Base-by-base conservation (phyloP, 2,329 filamentous ascomycete species). In the Stylonectria norvegica region DNA sequence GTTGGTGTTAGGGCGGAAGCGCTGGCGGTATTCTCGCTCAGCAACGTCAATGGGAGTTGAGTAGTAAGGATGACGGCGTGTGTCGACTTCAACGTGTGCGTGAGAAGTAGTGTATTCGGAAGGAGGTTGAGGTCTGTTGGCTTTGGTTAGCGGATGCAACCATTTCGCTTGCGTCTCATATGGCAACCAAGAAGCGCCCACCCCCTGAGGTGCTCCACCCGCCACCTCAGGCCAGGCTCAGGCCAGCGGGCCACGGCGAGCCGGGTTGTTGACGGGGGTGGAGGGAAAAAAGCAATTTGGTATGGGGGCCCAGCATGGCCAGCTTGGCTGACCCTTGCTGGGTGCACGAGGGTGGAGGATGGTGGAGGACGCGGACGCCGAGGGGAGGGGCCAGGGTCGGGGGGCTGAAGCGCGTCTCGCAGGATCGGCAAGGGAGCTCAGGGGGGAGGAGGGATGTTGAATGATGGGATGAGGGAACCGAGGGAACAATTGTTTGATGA, bases 1-100 rank as follows among this genome's bases (percentile, higher is more conserved):
- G 48, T 64, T 56, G 64, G 70, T 71, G 60, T 61, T 66, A 53
- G 75, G 71, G 55, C 78, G 76, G 66, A 73, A 70, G 52, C 76
- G 77, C 62, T 79, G 68, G 60, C 80, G 79, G 65, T 83, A 83
- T 67, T 82, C 73, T 67, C 76, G 78, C 68, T 85, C 81, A 61
- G 78, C 78, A 53, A 76, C 64, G 68, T 85, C 81, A 64, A 84
- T 73, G 53, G 73, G 67, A 55, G 66, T 72, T 56, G 71, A 63
- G 60, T 68, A 67, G 49, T 68, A 67, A 48, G 68, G 63, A 59
- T 69, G 67, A 56, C 67, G 64, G 52, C 72, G 73, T 50, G 58
- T 59, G 65, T 86, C 75, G 61, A 82, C 71, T 68, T 87, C 79
- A 66, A 86, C 69, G 64, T 80, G 78, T 65, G 78, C 75, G 65